Base-by-base conservation (phyloP, 2,329 filamentous ascomycete species). In the Fusarium verticillioides region DNA sequence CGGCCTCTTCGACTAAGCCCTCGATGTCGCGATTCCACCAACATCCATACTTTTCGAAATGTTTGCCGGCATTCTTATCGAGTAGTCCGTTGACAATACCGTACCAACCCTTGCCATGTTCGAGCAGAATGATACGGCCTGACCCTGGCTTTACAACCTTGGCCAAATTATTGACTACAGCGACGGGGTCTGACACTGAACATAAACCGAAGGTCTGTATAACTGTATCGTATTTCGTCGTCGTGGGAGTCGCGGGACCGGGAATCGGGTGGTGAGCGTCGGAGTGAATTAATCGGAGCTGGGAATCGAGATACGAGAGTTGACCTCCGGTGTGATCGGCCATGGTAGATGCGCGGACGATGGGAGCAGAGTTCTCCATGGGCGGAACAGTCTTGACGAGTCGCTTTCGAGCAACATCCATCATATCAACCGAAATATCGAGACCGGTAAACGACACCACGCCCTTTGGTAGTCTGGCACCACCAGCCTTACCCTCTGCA, bases 1-100 rank as follows among this genome's bases (percentile, higher is more conserved):
- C 82, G 36, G 88, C 89, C 67, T 86, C 83, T 60, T 84, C 81
- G 13, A 91, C 85, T 36, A 91, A 83, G 39, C 77, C 81, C 75
- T 87, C 86, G 66, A 92, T 87, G 76, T 92, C 90, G 59, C 90
- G 83, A 81, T 92, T 92, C 89, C 89, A 92, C 90, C 90, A 92
- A 81, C 90, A 92, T 6, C 90, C 90, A 76, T 89, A 92, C 74
- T 87, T 85, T 28, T 83, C 82, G 65, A 90, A 91, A 76, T 92
- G 90, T 28, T 82, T 81, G 21, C 81, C 80, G 1, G 90, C 90
- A 63, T 86, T 85, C 70, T 81, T 83, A 80, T 92, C 90, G 37
- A 92, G 80, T 23, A 88, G 74, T 15, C 82, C 80, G 77, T 92
- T 91, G 39, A 92, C 81, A 60, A 88, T 82, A 10, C 84, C 83